These are phyloP conservation scores for Alnus rubra DNA, from an alignment of 306 rosid genomes.

Conservation along the genomic window DNA sequence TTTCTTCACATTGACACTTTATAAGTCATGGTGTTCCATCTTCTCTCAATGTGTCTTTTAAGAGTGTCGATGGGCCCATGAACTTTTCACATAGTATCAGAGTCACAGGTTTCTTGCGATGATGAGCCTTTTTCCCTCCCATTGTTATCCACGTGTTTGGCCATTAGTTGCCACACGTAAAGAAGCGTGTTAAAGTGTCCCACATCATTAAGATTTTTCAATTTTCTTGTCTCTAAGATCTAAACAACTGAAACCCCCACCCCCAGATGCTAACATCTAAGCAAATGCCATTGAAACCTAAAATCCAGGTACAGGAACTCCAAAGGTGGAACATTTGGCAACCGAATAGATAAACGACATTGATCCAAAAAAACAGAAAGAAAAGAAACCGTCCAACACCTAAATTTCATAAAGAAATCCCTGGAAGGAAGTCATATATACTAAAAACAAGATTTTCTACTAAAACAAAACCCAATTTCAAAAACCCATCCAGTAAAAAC, in stretches of 20 bases:
- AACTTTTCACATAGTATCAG: too few species aligned
- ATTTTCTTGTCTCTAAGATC: slow-evolving; percentile 49
- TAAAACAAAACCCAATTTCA: slow-evolving; percentile 21
- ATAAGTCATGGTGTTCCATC: too few species aligned
- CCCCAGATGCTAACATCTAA: slow-evolving; percentile 16
- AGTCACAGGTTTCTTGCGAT: too few species aligned
- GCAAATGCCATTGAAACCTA: slow-evolving; percentile 32
- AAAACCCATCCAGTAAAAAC: slow-evolving; percentile 25
- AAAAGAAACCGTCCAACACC: slow-evolving; percentile 9
- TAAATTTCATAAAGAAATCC: slow-evolving; percentile 8
- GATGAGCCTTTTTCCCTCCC: too few species aligned
- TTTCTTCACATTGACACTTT: too few species aligned
- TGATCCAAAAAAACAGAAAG: slow-evolving; percentile 29
- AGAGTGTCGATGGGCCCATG: too few species aligned
- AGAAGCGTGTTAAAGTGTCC: too few species aligned
- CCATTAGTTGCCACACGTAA: too few species aligned
- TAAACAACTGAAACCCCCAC: slow-evolving; percentile 27
- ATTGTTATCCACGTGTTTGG: too few species aligned
- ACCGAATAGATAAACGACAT: slow-evolving; percentile 36
- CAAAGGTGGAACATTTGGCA: slow-evolving; percentile 39
- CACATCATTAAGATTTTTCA: too few species aligned
- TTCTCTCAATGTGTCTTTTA: too few species aligned
- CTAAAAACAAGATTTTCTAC: slow-evolving; percentile 29
- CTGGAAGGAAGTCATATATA: too few species aligned
- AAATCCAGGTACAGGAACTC: slow-evolving; percentile 35